Evolutionary conservation across 2,329 filamentous ascomycete genomes (phyloP), one percentile per base, ranked within the genome.

Genomic region (Xylaria sp.): DNA sequence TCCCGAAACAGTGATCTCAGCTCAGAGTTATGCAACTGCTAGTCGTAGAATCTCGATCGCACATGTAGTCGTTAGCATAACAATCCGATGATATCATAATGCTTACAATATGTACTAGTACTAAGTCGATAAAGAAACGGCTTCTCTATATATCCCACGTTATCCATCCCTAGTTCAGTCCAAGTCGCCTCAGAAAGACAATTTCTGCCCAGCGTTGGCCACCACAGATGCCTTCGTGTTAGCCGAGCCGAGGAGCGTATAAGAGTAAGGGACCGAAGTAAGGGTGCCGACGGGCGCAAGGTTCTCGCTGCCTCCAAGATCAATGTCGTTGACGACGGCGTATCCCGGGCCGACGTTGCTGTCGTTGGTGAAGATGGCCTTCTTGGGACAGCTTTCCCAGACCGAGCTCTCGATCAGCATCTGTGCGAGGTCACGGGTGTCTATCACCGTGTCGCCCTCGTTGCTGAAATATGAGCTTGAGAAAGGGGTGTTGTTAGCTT

Each of bases 251-350:
- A 83, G 69, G 1, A 82, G 70, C 8, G 73, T 78, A 72, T 85
- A 85, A 20, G 73, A 71, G 71, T 85, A 86, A 0, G 80, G 80
- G 15, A 84, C 76, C 3, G 75, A 79, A 51, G 77, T 82, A 7
- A 82, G 77, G 3, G 80, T 82, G 37, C 80, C 79, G 61, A 77
- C 71, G 6, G 79, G 78, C 12, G 84, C 83, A 37, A 77, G 73
- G 63, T 83, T 82, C 25, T 77, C 73, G 20, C 76, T 77, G 58
- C 76, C 79, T 23, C 82, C 81, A 52, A 82, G 81, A 72, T 82
- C 80, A 57, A 82, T 81, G 60, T 81, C 80, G 1, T 69, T 73
- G 20, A 78, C 73, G 20, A 82, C 79, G 25, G 80, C 81, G 63
- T 79, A 81, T 3, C 72, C 72, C 9, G 68, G 60, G 13, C 81